Evolutionary conservation across 2,329 filamentous ascomycete species (phyloP).

Genomic region (Celoporthe dispersa): DNA sequence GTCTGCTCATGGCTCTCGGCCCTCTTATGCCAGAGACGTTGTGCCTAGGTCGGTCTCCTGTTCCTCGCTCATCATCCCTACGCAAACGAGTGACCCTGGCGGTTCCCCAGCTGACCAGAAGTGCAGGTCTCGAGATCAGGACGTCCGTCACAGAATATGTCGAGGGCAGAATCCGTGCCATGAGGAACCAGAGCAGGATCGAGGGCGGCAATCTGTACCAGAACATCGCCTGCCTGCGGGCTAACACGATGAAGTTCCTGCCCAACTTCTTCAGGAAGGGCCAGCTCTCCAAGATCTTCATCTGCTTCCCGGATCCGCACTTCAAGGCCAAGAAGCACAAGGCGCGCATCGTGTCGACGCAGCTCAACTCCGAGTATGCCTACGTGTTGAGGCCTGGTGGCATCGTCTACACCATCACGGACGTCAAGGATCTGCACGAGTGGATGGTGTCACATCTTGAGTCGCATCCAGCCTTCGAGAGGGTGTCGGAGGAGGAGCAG

Average conservation of each 20-base stretch:
- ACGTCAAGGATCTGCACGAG: slow-evolving; percentile 89
- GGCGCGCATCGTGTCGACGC: slow-evolving; percentile 87
- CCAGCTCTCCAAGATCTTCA: slow-evolving; percentile 89
- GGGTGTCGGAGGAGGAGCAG: slow-evolving; percentile 69
- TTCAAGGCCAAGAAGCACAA: slow-evolving; percentile 99
- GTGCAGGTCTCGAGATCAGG: slow-evolving; percentile 85
- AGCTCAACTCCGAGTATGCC: slow-evolving; percentile 91
- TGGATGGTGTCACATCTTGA: slow-evolving; percentile 94
- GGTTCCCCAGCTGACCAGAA: slow-evolving; percentile 6
- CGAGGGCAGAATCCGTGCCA: slow-evolving; percentile 80
- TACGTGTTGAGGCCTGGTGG: slow-evolving; percentile 84
- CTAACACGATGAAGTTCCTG: slow-evolving; percentile 99
- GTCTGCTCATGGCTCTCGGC: slow-evolving; percentile 82
- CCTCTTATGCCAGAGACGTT: slow-evolving; percentile 81
- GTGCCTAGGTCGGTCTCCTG: slow-evolving; percentile 68
- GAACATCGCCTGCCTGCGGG: slow-evolving; percentile 86
- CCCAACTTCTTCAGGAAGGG: slow-evolving; percentile 89
- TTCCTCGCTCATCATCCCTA: slow-evolving; percentile 5
- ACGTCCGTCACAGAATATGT: slow-evolving; percentile 90
- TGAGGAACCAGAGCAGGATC: slow-evolving; percentile 65
- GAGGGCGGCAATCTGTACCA: slow-evolving; percentile 65
- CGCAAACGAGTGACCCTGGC: too few species aligned
- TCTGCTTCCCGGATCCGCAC: slow-evolving; percentile 98
- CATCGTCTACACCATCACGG: slow-evolving; percentile 93
- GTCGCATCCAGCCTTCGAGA: slow-evolving; percentile 77